Conservation (phyloP, 148 eudicot species). For the Fagopyrum esculentum region DNA sequence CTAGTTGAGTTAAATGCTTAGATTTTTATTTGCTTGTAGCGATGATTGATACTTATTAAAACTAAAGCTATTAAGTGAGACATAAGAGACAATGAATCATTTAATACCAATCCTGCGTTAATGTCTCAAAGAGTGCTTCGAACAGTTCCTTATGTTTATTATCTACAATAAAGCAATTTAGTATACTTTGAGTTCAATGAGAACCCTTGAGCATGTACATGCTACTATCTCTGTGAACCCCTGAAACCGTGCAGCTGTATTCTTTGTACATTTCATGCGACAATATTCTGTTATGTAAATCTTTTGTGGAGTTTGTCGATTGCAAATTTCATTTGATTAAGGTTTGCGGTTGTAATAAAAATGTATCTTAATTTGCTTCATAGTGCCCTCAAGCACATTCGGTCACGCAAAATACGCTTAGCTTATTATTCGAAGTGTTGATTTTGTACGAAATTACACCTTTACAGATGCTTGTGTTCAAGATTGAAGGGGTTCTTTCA, state of each 20-base stretch:
- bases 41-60: not conserved
- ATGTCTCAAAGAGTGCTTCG: constrained; percentile 3
- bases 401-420: no score
- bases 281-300: not conserved
- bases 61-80: not conserved
- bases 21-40: no score
- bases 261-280: not conserved
- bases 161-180: not conserved
- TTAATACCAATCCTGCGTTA: not conserved
- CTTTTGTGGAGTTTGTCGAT: no score
- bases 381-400: not conserved
- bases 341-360: not conserved
- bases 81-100: not conserved
- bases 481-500: not conserved
- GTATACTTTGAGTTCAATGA: not conserved
- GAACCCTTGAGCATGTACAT: not conserved
- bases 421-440: no score
- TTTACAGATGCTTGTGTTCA: no score
- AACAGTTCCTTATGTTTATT: not conserved
- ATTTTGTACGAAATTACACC: no score
- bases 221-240: not conserved
- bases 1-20: no score
- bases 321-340: not conserved
- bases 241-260: not conserved
- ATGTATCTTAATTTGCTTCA: not conserved